Evolutionary conservation across 2,329 filamentous ascomycete species (phyloP).

Genomic region (Curvularia spicifera): DNA sequence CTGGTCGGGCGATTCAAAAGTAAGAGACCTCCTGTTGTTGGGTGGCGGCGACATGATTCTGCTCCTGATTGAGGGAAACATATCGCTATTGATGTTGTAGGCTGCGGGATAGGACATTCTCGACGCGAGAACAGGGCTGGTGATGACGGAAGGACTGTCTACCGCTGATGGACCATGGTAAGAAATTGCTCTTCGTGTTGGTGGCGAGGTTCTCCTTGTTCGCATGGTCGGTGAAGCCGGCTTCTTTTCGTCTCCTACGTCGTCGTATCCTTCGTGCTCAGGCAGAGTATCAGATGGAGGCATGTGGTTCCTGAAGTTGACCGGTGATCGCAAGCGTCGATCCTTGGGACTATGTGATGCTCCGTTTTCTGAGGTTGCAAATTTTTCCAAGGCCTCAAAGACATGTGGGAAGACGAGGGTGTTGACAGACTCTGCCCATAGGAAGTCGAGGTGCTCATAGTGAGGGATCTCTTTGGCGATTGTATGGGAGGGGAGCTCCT

Average conservation of each 20-base stretch:
- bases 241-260: slow-evolving; percentile 39
- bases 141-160: slow-evolving; percentile 7
- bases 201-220: slow-evolving; percentile 32
- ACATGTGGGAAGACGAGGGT: slow-evolving; percentile 87
- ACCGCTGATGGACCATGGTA: slow-evolving; percentile 15
- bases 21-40: slow-evolving; percentile 19
- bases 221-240: slow-evolving; percentile 28
- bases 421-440: slow-evolving; percentile 90
- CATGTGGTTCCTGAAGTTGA: slow-evolving; percentile 36
- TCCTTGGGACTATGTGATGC: slow-evolving; percentile 24
- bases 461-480: slow-evolving; percentile 85
- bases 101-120: slow-evolving; percentile 13
- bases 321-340: slow-evolving; percentile 38
- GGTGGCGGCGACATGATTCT: slow-evolving; percentile 35
- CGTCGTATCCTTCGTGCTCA: slow-evolving; percentile 33
- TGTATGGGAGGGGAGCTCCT: slow-evolving; percentile 83
- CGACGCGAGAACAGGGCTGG: slow-evolving; percentile 13
- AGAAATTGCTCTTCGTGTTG: slow-evolving; percentile 18
- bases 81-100: slow-evolving; percentile 12
- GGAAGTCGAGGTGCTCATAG: slow-evolving; percentile 95
- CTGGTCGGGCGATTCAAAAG: slow-evolving; percentile 29
- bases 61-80: slow-evolving; percentile 27
- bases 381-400: slow-evolving; percentile 82
- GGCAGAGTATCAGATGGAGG: slow-evolving; percentile 31
- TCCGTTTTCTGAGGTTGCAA: slow-evolving; percentile 40